A percentile compares a stretch with the other conserved stretches of the same genome.
phyloP scores from a whole-genome alignment of 2,329 filamentous ascomycete species.

The Trichoderma oligosporum region DNA sequence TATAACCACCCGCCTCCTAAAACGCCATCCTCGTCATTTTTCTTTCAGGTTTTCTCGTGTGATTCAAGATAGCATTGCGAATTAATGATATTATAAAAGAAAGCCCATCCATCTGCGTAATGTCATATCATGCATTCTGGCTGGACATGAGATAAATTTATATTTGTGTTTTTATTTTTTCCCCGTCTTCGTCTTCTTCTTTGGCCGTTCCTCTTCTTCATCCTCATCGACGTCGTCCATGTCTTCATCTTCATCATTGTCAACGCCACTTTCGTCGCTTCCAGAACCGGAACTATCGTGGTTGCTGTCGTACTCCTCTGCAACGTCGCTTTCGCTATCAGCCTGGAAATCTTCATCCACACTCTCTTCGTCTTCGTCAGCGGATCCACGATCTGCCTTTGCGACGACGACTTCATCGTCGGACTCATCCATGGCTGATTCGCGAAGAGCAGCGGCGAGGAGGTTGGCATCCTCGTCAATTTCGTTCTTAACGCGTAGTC shows the following conservation, averaged over 20 bases:
- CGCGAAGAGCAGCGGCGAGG: conserved; percentile 76
- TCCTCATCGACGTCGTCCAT: conserved; percentile 35
- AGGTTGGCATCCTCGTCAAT: conserved; percentile 87
- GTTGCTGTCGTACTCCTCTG: conserved; percentile 89
- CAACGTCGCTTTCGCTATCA: conserved; percentile 89
- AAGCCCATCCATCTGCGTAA: no score
- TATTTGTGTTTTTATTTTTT: neutral
- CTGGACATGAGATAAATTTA: no score
- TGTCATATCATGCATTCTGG: no score
- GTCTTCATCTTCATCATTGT: conserved; percentile 38
- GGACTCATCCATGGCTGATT: conserved; percentile 77
- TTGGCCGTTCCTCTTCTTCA: conserved; percentile 44
- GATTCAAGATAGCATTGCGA: neutral
- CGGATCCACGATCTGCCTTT: conserved; percentile 77
- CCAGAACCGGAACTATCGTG: conserved; percentile 81
- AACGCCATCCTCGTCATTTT: neutral
- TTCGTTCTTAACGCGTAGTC: conserved; percentile 94
- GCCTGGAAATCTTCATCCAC: conserved; percentile 94
- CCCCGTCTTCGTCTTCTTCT: conserved; percentile 48
- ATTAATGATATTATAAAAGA: neutral
- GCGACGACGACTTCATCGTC: conserved; percentile 74
- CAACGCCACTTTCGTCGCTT: conserved; percentile 51
- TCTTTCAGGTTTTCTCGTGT: neutral
- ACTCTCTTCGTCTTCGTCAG: conserved; percentile 93
- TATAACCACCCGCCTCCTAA: neutral